phyloP scores from a whole-genome alignment of 1,284 basidiomycete genomes.

The Ustilago hordei region DNA sequence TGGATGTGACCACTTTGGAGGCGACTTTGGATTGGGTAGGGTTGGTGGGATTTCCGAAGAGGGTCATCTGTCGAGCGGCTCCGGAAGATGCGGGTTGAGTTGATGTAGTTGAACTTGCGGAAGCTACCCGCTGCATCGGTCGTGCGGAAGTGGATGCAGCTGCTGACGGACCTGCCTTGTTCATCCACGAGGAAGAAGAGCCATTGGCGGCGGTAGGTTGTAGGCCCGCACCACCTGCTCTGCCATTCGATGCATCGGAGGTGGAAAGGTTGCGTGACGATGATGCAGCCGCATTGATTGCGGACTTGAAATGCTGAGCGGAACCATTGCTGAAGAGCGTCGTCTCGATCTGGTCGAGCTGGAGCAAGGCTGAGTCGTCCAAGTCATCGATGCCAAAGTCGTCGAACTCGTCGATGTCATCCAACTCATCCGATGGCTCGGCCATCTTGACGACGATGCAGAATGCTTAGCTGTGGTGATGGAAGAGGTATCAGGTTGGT shows the following conservation, averaged over 20 bases:
- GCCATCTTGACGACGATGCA: slow-evolving; percentile 16
- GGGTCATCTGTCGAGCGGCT: slow-evolving; percentile 34
- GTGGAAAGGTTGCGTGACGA: slow-evolving; percentile 18
- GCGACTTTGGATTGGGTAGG: slow-evolving; percentile 13
- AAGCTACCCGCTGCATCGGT: slow-evolving; percentile 25
- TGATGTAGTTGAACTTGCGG: slow-evolving; percentile 17
- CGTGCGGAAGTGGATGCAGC: slow-evolving; percentile 24
- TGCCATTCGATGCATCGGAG: slow-evolving; percentile 6
- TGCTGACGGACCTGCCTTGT: slow-evolving; percentile 14
- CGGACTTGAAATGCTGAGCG: neutral
- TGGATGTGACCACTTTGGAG: slow-evolving; percentile 28
- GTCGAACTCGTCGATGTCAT: slow-evolving; percentile 53
- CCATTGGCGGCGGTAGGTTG: slow-evolving; percentile 5
- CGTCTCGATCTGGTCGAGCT: slow-evolving; percentile 42
- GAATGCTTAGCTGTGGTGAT: neutral
- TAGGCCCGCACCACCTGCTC: slow-evolving; percentile 9
- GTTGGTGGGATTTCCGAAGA: slow-evolving; percentile 37
- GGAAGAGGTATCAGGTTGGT: neutral
- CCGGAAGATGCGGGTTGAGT: slow-evolving; percentile 32
- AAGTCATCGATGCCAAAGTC: slow-evolving; percentile 44
- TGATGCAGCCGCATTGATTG: slow-evolving; percentile 1
- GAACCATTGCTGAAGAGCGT: slow-evolving; percentile 28
- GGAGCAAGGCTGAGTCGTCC: slow-evolving; percentile 32
- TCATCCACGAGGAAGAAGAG: slow-evolving; percentile 2
- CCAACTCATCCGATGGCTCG: slow-evolving; percentile 36